Percentiles rank a stretch among this genome's conserved stretches.
Evolutionary conservation across 2,329 filamentous ascomycete genomes (phyloP).

Genomic region (Purpureocillium lavendulum): DNA sequence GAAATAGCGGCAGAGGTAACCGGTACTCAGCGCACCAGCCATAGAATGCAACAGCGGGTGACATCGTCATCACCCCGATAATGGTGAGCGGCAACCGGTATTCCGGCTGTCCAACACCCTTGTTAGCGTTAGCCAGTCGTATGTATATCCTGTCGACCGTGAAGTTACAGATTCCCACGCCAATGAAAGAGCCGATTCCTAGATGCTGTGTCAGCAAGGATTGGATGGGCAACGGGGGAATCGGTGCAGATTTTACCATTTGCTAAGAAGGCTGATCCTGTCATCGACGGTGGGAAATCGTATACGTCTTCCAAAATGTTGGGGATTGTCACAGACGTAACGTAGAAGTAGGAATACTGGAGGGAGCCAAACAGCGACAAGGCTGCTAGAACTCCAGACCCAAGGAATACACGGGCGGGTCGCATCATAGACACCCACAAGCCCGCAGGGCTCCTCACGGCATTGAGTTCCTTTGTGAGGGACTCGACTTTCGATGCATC

Average conservation of each 20-base stretch:
- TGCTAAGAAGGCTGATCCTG: too few species aligned
- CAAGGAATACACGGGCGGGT: constrained; percentile 36
- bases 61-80: constrained; percentile 35
- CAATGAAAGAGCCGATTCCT: constrained; percentile 40
- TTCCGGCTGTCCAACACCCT: constrained; percentile 39
- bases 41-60: constrained; percentile 35
- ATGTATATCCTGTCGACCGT: constrained; percentile 46
- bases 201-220: too few species aligned
- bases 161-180: constrained; percentile 40
- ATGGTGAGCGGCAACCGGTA: constrained; percentile 44
- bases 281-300: constrained; percentile 18
- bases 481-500: too few species aligned
- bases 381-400: constrained; percentile 44
- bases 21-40: constrained; percentile 40
- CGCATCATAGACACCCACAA: constrained; percentile 31
- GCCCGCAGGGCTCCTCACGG: constrained; percentile 11
- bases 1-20: constrained; percentile 32
- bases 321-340: constrained; percentile 45
- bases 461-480: neutral
- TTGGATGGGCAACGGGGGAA: too few species aligned
- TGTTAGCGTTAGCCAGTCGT: constrained; percentile 29
- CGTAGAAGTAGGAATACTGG: constrained; percentile 43
- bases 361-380: constrained; percentile 37
- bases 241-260: too few species aligned
- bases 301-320: constrained; percentile 40